Conservation (phyloP, 352 stramenopile species). For the Globisporangium iwayamae region DNA sequence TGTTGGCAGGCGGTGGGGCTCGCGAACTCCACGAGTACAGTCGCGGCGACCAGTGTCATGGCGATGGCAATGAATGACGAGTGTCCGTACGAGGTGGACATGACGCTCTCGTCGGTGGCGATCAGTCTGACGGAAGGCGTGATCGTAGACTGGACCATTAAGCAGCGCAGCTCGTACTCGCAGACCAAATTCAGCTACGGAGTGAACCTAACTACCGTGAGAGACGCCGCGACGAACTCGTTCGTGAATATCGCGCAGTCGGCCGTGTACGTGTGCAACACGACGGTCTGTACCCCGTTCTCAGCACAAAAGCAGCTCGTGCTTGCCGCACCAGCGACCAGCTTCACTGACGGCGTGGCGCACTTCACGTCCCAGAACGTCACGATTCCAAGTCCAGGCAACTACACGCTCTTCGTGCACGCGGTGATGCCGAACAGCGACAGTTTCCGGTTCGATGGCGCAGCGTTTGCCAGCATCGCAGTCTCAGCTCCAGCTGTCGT, state of each 20-base stretch:
- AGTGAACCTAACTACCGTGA: slow-evolving; percentile 34
- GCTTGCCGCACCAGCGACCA: slow-evolving; percentile 28
- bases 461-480: slow-evolving; percentile 31
- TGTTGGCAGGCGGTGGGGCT: slow-evolving; percentile 43
- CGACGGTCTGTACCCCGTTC: slow-evolving; percentile 40
- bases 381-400: slow-evolving; percentile 33
- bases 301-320: slow-evolving; percentile 28
- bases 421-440: slow-evolving; percentile 45
- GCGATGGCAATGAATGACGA: slow-evolving; percentile 27
- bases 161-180: slow-evolving; percentile 20
- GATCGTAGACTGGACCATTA: slow-evolving; percentile 31
- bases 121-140: slow-evolving; percentile 18
- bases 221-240: slow-evolving; percentile 25
- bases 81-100: slow-evolving; percentile 43
- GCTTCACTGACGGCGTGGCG: slow-evolving; percentile 25
- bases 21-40: slow-evolving; percentile 12
- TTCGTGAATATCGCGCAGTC: slow-evolving; percentile 37
- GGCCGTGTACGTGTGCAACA: slow-evolving; percentile 45
- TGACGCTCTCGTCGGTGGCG: slow-evolving; percentile 25
- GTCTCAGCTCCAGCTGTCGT: slow-evolving; percentile 20
- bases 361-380: slow-evolving; percentile 26
- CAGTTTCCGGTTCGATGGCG: slow-evolving; percentile 35
- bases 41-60: slow-evolving; percentile 29
- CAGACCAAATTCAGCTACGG: slow-evolving; percentile 13
- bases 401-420: slow-evolving; percentile 46